A percentile compares a stretch with the other conserved stretches of the same genome.
phyloP scores from a whole-genome alignment of 306 rosid genomes.

The Aeschynomene evenia region DNA sequence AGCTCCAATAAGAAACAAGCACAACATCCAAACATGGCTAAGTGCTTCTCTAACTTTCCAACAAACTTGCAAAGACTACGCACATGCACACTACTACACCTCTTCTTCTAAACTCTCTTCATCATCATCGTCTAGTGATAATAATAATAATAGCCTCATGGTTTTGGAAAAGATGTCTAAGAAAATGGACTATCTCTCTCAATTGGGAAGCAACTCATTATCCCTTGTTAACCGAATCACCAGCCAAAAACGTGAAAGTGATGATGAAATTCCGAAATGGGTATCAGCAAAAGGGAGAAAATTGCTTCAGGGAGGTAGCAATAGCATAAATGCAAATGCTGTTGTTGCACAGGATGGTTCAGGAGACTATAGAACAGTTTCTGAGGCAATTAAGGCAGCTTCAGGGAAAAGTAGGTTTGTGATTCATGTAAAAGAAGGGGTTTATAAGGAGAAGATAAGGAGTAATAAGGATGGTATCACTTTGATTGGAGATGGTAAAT shows the following conservation, averaged over 20 bases:
- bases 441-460: constrained; percentile 50
- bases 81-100: constrained; percentile 9
- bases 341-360: constrained; percentile 53
- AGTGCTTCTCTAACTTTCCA: constrained; percentile 55
- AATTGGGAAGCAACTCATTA: constrained; percentile 46
- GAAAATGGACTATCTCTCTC: constrained; percentile 41
- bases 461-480: constrained; percentile 49
- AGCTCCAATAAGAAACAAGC: constrained; percentile 34
- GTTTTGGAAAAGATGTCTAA: constrained; percentile 28
- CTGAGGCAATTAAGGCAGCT: constrained; percentile 54
- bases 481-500: constrained; percentile 56
- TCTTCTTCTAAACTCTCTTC: background rate
- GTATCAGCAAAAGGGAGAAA: constrained; percentile 30
- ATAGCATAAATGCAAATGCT: constrained; percentile 37
- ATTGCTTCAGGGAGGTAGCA: constrained; percentile 34
- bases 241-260: background rate
- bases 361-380: constrained; percentile 44
- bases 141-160: background rate
- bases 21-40: constrained; percentile 58
- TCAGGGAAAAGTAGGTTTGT: constrained; percentile 47
- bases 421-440: constrained; percentile 52
- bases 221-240: constrained; percentile 43
- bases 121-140: too few species aligned
- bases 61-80: constrained; percentile 48
- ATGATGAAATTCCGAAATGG: constrained; percentile 38